These are phyloP conservation scores for Podospora comata DNA, from an alignment of 495 filamentous ascomycete genomes.

Conservation along the genomic window DNA sequence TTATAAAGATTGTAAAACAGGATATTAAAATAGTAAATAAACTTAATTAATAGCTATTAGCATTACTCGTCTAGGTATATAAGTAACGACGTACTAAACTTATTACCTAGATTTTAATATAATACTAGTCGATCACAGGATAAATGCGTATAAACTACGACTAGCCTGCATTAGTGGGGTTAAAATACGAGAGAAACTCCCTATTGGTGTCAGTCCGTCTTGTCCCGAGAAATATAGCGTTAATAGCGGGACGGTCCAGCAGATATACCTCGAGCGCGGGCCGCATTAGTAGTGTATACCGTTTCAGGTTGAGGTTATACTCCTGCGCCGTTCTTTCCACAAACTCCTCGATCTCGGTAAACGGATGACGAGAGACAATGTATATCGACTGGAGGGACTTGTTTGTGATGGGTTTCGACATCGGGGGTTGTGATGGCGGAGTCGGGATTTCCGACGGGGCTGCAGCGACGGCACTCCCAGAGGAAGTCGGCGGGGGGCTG, in stretches of 20 bases:
- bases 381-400: conserved; percentile 73
- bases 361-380: conserved; percentile 76
- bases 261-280: conserved; percentile 77
- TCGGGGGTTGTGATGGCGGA: conserved; percentile 1
- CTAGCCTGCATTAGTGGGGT: conserved; percentile 86
- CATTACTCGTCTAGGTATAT: background rate
- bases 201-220: conserved; percentile 91
- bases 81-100: conserved; percentile 23
- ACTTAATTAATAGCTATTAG: conserved; percentile 44
- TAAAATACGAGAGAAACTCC: conserved; percentile 69
- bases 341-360: conserved; percentile 80
- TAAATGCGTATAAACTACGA: conserved; percentile 89
- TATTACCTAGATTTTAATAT: conserved; percentile 87
- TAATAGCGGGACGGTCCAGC: conserved; percentile 55
- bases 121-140: conserved; percentile 97
- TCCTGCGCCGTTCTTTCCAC: conserved; percentile 57
- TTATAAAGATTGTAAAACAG: conserved; percentile 86
- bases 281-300: conserved; percentile 74
- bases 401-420: conserved; percentile 28
- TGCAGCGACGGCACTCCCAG: conserved; percentile 3
- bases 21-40: conserved; percentile 74
- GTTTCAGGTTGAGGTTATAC: conserved; percentile 75
- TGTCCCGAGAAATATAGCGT: conserved; percentile 91
- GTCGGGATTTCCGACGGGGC: background rate
- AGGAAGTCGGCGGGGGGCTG: conserved; percentile 13